A percentile compares a stretch with the other conserved stretches of the same genome.
These are phyloP conservation scores for Multifurca ochricompacta DNA, from an alignment of 768 basidiomycete genomes.

Conservation along the genomic window DNA sequence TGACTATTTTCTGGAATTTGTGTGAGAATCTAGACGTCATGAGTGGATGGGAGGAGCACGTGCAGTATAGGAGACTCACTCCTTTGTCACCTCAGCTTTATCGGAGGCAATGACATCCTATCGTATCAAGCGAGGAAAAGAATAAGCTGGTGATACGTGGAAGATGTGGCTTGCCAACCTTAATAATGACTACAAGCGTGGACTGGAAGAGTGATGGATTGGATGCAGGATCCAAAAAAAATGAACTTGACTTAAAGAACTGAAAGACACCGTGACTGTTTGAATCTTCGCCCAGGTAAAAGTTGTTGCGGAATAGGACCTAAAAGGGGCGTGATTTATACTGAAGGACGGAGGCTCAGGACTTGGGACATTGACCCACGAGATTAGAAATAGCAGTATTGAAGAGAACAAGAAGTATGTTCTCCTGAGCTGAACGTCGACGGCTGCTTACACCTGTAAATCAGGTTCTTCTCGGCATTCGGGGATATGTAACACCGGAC, in stretches of 20 bases:
- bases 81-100: conserved; percentile 47
- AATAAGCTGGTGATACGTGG: too few relatives aligned
- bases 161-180: conserved; percentile 30
- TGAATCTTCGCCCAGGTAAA: conserved; percentile 53
- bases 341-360: background rate
- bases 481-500: background rate
- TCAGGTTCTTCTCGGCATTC: background rate
- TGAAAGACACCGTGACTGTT: conserved; percentile 54
- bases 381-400: conserved; percentile 60
- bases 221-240: conserved; percentile 48
- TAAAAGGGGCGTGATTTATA: conserved; percentile 22
- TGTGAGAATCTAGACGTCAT: conserved; percentile 38
- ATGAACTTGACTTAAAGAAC: conserved; percentile 51
- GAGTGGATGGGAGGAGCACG: background rate
- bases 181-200: conserved; percentile 57
- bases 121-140: too few relatives aligned
- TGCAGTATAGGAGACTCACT: conserved; percentile 35
- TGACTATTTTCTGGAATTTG: conserved; percentile 55
- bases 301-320: conserved; percentile 62
- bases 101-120: conserved; percentile 62
- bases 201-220: conserved; percentile 57
- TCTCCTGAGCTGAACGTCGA: conserved; percentile 56
- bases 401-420: conserved; percentile 54
- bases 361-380: conserved; percentile 25
- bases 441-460: conserved; percentile 51